Evolutionary conservation across 306 rosid species (phyloP), one percentile per base, ranked within the genome.

Genomic region (Quercus glauca): DNA sequence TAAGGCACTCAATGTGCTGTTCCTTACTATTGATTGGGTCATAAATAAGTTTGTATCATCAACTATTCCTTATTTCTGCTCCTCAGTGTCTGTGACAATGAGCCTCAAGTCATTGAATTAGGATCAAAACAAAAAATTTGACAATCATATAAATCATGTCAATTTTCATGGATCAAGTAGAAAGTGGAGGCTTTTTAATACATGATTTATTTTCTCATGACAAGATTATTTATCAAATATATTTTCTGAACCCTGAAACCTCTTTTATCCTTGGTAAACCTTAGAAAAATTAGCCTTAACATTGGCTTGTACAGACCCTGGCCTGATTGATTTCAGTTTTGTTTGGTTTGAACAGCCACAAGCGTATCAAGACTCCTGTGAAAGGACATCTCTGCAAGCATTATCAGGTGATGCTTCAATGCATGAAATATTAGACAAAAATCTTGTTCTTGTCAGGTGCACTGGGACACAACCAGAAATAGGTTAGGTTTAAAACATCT

Each of bases 341-440:
- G 8, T 64, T 29, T 64, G 33, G 20, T 64, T 28, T 64, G 31
- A 64, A 29, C 70, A 64, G 70, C 70, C 70, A 64, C 45, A 64
- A 64, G 31, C 70, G 70, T 64, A 29, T 64, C 41, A 64, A 29
- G 7, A 64, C 70, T 28, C 70, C 70, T 31, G 70, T 64, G 41
- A 64, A 64, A 64, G 70, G 70, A 64, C 70, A 64, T 28, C 70
- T 64, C 43, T 64, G 70, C 70, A 64, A 64, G 45, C 70, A 64
- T 64, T 17, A 29, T 64, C 70, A 64, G 70, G 70, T 64, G 70
- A 64, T 28, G 11, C 15, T 21, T 23, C 17, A 5, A 8, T 23
- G 15, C 17, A 59, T 49, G 15, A 12, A 12, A 49, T 11, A 49
- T 49, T 49, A 23, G 65, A 23, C 12, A 21, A 59, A 23, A 21